A percentile compares a stretch with the other conserved stretches of the same genome.
Conservation (phyloP, 345 rosid species). For the Gossypium arboreum region DNA sequence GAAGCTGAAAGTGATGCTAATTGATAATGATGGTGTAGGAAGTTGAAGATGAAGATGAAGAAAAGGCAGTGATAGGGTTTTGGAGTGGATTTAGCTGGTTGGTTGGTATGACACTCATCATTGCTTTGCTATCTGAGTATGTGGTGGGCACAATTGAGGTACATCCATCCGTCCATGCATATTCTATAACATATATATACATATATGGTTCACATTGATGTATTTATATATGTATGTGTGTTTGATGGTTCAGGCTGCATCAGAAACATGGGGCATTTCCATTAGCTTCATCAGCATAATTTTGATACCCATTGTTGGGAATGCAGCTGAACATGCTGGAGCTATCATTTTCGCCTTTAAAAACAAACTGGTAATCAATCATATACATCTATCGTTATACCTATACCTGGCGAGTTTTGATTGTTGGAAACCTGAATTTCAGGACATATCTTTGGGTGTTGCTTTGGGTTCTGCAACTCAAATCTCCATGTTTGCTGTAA, state of each 20-base stretch:
- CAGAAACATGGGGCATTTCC: slow-evolving; percentile 84
- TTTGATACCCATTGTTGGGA: slow-evolving; percentile 84
- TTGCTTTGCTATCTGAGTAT: slow-evolving; percentile 79
- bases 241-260: slow-evolving; percentile 50
- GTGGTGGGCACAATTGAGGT: slow-evolving; percentile 88
- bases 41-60: slow-evolving; percentile 46
- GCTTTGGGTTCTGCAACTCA: slow-evolving; percentile 92
- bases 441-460: slow-evolving; percentile 88
- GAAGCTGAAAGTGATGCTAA: too few species aligned
- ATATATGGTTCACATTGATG: neutral
- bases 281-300: slow-evolving; percentile 83
- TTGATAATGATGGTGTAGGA: too few species aligned
- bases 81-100: slow-evolving; percentile 81
- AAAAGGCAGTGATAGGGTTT: slow-evolving; percentile 69
- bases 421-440: slow-evolving; percentile 5
- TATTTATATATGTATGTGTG: neutral
- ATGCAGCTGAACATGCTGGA: slow-evolving; percentile 97
- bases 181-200: neutral
- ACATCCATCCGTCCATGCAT: too few species aligned
- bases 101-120: slow-evolving; percentile 64
- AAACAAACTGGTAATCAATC: slow-evolving; percentile 54
- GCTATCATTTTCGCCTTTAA: slow-evolving; percentile 82
- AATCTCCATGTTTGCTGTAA: slow-evolving; percentile 90
- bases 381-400: too few species aligned
- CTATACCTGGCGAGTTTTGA: too few species aligned